Conservation (phyloP, 495 filamentous ascomycete genomes). For the Extremus antarcticus region DNA sequence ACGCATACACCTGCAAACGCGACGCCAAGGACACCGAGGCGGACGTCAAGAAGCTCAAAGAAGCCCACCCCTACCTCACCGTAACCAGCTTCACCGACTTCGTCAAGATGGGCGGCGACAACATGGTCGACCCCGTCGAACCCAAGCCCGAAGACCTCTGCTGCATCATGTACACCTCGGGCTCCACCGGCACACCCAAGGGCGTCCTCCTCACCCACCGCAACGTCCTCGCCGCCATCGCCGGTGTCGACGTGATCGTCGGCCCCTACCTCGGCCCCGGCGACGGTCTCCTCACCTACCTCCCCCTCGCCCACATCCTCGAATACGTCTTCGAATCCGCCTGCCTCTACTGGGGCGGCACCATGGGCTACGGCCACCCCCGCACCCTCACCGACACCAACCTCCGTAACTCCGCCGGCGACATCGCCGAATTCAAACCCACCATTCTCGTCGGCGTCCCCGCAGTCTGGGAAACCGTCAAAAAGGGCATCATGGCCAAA, state of each 20-base stretch:
- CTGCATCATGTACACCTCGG: slow-evolving; percentile 99
- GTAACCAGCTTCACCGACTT: slow-evolving; percentile 81
- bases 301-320: slow-evolving; percentile 89
- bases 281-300: slow-evolving; percentile 80
- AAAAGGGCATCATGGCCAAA: slow-evolving; percentile 90
- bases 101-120: slow-evolving; percentile 68
- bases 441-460: slow-evolving; percentile 90
- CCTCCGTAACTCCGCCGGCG: slow-evolving; percentile 87
- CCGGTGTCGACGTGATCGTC: slow-evolving; percentile 78
- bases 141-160: slow-evolving; percentile 78
- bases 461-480: slow-evolving; percentile 94
- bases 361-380: slow-evolving; percentile 95
- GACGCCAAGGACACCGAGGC: slow-evolving; percentile 26
- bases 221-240: slow-evolving; percentile 78
- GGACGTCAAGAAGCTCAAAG: slow-evolving; percentile 70
- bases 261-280: slow-evolving; percentile 76
- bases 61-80: slow-evolving; percentile 54
- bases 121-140: slow-evolving; percentile 68
- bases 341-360: slow-evolving; percentile 83
- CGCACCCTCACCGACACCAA: slow-evolving; percentile 83
- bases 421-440: slow-evolving; percentile 88
- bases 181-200: slow-evolving; percentile 93
- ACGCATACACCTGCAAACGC: slow-evolving; percentile 53
- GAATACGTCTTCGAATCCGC: slow-evolving; percentile 97
- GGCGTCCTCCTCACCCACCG: slow-evolving; percentile 85